Evolutionary conservation across 2,329 filamentous ascomycete genomes (phyloP), one percentile per base, ranked within the genome.

Genomic region (Aspergillus neotritici): DNA sequence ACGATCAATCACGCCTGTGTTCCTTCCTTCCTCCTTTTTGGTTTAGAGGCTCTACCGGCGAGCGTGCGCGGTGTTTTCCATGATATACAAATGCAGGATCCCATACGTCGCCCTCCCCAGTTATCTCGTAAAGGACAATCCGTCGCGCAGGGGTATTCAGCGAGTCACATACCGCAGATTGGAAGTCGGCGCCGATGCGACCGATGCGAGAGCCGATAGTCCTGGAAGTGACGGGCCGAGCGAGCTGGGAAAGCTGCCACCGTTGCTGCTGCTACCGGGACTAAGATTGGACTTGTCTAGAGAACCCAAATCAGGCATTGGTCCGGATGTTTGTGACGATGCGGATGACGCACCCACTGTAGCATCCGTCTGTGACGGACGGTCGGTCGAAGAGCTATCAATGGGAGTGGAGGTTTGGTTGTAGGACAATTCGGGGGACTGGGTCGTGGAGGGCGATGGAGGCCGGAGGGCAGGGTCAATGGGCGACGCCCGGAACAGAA

Each of bases 401-500:
- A 66, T 58, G 42, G 72, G 65, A 43, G 70, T 66, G 31, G 70
- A 66, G 62, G 60, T 69, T 63, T 57, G 64, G 60, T 45, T 74
- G 54, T 63, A 68, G 40, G 60, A 43, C 25, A 66, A 57, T 39
- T 67, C 63, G 50, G 56, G 59, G 28, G 57, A 51, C 44, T 60
- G 58, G 12, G 56, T 47, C 32, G 52, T 51, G 46, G 76, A 70
- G 51, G 74, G 68, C 51, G 75, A 74, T 30, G 70, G 67, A 52
- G 72, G 65, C 55, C 58, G 66, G 33, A 70, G 60, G 48, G 64
- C 60, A 53, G 69, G 67, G 57, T 73, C 77, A 63, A 78, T 72
- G 72, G 76, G 73, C 71, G 77, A 73, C 53, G 78, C 75, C 74
- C 75, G 70, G 60, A 77, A 79, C 46, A 79, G 69, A 60, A 79